Conservation (phyloP, 768 basidiomycete species). For the Psilocybe sp. region DNA sequence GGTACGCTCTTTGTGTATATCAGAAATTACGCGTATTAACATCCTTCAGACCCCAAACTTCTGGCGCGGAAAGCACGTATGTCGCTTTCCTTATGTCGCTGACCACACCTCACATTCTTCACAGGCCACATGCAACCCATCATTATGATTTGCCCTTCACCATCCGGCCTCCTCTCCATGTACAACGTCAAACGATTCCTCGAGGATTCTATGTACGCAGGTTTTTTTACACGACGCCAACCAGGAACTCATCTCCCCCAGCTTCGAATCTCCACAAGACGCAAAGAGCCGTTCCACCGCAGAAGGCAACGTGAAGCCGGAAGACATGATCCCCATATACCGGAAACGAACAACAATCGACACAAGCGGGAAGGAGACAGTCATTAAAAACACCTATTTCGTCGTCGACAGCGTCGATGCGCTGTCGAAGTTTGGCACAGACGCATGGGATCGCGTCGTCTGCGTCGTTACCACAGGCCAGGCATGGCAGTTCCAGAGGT, state of each 20-base stretch:
- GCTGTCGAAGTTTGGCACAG: constrained; percentile 84
- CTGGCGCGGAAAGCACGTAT: constrained; percentile 69
- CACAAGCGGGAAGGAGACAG: constrained; percentile 58
- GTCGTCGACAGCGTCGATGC: constrained; percentile 94
- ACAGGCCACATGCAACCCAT: constrained; percentile 83
- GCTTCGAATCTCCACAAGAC: constrained; percentile 74
- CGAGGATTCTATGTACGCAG: constrained; percentile 76
- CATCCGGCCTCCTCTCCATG: constrained; percentile 95
- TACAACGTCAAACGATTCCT: constrained; percentile 94
- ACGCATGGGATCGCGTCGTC: constrained; percentile 95
- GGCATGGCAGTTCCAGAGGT: constrained; percentile 95
- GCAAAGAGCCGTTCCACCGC: constrained; percentile 66
- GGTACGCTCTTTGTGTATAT: constrained; percentile 24
- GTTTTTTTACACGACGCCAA: neutral
- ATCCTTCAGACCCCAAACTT: constrained; percentile 48
- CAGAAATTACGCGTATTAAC: neutral
- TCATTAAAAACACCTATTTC: constrained; percentile 65
- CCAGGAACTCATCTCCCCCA: constrained; percentile 16
- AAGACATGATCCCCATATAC: constrained; percentile 87
- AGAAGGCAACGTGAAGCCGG: constrained; percentile 71
- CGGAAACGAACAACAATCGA: constrained; percentile 75
- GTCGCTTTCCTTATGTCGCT: constrained; percentile 20
- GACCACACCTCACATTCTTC: neutral
- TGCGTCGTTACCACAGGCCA: constrained; percentile 99
- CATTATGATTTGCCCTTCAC: constrained; percentile 95